Conservation (phyloP, 495 filamentous ascomycete genomes). For the Aspergillus egyptiacus region DNA sequence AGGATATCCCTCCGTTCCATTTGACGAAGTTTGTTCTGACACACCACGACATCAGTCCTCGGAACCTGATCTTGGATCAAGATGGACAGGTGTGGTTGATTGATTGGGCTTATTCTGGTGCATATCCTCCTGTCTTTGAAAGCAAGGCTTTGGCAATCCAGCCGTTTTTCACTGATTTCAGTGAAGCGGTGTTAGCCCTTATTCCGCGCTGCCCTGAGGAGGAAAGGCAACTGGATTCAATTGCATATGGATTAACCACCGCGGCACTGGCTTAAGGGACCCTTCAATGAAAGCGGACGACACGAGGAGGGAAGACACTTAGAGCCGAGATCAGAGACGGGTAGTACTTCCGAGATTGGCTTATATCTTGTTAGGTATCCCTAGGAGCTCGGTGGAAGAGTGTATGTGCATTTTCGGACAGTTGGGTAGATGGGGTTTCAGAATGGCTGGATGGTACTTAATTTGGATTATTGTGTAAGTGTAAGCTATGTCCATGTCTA, state of each 20-base stretch:
- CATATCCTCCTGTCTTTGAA: conserved; percentile 27
- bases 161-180: conserved; percentile 17
- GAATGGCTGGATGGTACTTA: too few species aligned
- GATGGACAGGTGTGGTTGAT: conserved; percentile 21
- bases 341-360: too few species aligned
- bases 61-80: conserved; percentile 24
- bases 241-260: conserved; percentile 42
- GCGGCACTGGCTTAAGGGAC: conserved; percentile 41
- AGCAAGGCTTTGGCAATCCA: conserved; percentile 16
- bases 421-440: too few species aligned
- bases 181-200: conserved; percentile 12
- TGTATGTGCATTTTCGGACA: too few species aligned
- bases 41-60: conserved; percentile 25
- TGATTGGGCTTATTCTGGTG: conserved; percentile 26
- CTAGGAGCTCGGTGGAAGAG: too few species aligned
- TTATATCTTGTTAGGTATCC: too few species aligned
- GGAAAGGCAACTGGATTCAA: conserved; percentile 17
- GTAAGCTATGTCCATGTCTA: not conserved
- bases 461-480: too few species aligned
- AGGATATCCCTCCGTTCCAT: conserved; percentile 15
- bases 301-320: too few species aligned
- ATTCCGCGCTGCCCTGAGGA: conserved; percentile 18
- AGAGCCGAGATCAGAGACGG: too few species aligned
- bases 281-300: not conserved
- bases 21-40: conserved; percentile 25